Conservation (phyloP, 2,329 filamentous ascomycete species). For the Phyllosticta ampelicida region DNA sequence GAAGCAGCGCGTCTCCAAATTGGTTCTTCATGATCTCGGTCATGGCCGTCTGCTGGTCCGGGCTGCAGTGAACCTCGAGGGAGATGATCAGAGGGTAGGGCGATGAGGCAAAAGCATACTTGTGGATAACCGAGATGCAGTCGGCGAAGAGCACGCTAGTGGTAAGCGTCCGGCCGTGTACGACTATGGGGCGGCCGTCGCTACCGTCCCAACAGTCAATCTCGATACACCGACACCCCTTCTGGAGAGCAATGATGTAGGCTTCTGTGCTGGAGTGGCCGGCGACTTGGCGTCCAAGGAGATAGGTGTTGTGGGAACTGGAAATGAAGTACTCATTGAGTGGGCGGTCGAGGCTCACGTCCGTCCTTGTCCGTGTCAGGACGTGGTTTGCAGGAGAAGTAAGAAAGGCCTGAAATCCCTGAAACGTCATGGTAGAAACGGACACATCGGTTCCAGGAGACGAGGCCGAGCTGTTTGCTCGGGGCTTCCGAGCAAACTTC, state of each 20-base stretch:
- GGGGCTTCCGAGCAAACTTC: constrained; percentile 43
- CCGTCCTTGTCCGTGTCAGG: constrained; percentile 48
- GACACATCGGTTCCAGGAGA: constrained; percentile 14
- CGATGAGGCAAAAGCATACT: constrained; percentile 85
- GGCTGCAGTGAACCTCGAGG: constrained; percentile 85
- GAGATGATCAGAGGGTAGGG: constrained; percentile 87
- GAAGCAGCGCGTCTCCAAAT: constrained; percentile 70
- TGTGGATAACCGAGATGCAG: constrained; percentile 85
- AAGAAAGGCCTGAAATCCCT: constrained; percentile 56
- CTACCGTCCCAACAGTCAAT: constrained; percentile 96
- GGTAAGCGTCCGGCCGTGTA: constrained; percentile 82
- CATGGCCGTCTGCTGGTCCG: constrained; percentile 77
- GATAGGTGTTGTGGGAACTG: constrained; percentile 96
- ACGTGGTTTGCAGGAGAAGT: constrained; percentile 49
- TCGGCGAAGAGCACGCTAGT: constrained; percentile 82
- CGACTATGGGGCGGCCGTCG: constrained; percentile 78
- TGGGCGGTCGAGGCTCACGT: constrained; percentile 63
- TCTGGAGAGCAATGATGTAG: constrained; percentile 79
- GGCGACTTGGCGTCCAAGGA: constrained; percentile 79
- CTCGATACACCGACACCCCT: constrained; percentile 89
- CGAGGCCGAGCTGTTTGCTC: constrained; percentile 4
- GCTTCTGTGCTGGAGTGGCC: constrained; percentile 89
- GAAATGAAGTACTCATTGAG: constrained; percentile 97
- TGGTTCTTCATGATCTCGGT: constrained; percentile 76
- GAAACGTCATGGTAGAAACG: constrained; percentile 59